These are phyloP conservation scores for Candida germanica DNA, from an alignment of 805 yeast species.

Conservation along the genomic window DNA sequence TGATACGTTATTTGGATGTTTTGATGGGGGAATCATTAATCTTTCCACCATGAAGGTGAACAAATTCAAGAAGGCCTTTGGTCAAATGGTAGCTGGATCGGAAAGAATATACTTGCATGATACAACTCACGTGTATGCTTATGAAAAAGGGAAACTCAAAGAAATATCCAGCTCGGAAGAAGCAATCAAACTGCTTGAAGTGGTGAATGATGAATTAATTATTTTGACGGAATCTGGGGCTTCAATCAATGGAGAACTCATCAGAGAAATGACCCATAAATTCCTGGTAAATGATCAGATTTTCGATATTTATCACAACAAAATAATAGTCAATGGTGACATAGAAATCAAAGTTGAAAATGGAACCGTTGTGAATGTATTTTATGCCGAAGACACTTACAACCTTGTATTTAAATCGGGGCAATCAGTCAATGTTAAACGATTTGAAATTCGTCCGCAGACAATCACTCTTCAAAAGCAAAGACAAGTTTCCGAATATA, in stretches of 20 bases:
- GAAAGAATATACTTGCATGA: conserved; percentile 7
- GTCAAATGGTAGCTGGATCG: conserved; percentile 6
- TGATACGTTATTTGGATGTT: conserved; percentile 12
- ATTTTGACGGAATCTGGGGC: conserved; percentile 3
- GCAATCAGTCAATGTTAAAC: conserved; percentile 1
- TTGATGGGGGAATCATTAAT: conserved; percentile 12
- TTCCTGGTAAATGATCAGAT: not conserved
- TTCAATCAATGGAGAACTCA: not conserved
- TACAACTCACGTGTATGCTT: conserved; percentile 1
- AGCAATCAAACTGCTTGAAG: not conserved
- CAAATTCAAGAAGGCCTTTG: conserved; percentile 2
- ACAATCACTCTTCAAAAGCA: not conserved
- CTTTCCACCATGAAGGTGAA: conserved; percentile 5
- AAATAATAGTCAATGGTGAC: not conserved
- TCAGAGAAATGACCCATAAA: not conserved
- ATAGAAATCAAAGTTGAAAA: not conserved
- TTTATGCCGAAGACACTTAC: not conserved
- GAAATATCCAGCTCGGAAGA: not conserved
- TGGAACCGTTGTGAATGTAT: conserved; percentile 3
- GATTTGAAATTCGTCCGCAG: conserved; percentile 2
- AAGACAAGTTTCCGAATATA: not conserved
- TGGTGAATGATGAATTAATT: not conserved
- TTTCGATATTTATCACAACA: conserved; percentile 1
- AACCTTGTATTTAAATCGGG: conserved; percentile 8
- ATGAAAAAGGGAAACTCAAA: conserved; percentile 1